Evolutionary conservation across 2,329 filamentous ascomycete species (phyloP).

Genomic region (Colletotrichum limetticola): DNA sequence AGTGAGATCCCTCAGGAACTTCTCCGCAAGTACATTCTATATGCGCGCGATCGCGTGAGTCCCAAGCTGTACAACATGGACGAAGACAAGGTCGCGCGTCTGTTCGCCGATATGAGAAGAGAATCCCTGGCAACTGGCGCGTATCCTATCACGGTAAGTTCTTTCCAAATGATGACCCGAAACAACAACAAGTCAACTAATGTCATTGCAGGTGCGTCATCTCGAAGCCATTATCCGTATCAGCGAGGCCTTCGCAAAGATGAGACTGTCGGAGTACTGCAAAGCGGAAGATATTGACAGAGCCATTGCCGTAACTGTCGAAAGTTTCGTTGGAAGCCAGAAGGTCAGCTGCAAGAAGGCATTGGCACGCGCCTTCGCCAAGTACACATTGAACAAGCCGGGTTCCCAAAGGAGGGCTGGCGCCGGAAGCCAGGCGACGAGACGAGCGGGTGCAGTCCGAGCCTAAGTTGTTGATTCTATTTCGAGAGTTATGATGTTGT

Average conservation of each 20-base stretch:
- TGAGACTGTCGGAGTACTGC: conserved; percentile 98
- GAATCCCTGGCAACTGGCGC: conserved; percentile 94
- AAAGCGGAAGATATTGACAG: conserved; percentile 91
- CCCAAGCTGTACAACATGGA: conserved; percentile 98
- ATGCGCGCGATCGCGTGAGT: conserved; percentile 86
- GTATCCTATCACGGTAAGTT: conserved; percentile 95
- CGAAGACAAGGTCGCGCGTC: conserved; percentile 92
- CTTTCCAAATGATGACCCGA: conserved; percentile 37
- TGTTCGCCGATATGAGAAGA: conserved; percentile 96
- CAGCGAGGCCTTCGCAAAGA: conserved; percentile 93
- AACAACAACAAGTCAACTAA: neutral
- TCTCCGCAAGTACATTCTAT: conserved; percentile 95
- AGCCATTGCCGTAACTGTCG: conserved; percentile 95
- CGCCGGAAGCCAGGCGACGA: conserved; percentile 35
- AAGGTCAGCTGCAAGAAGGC: conserved; percentile 99
- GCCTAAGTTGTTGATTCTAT: conserved; percentile 15
- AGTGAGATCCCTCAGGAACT: conserved; percentile 91
- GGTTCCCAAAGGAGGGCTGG: conserved; percentile 38
- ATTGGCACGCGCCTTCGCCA: conserved; percentile 91
- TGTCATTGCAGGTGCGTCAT: conserved; percentile 81
- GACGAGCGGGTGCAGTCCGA: conserved; percentile 24
- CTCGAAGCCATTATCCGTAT: conserved; percentile 98
- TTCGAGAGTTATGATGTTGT: conserved; percentile 10
- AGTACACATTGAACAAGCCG: conserved; percentile 77
- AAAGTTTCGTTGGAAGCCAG: conserved; percentile 95